phyloP scores from a whole-genome alignment of 306 rosid genomes.

The Mimosa pudica region DNA sequence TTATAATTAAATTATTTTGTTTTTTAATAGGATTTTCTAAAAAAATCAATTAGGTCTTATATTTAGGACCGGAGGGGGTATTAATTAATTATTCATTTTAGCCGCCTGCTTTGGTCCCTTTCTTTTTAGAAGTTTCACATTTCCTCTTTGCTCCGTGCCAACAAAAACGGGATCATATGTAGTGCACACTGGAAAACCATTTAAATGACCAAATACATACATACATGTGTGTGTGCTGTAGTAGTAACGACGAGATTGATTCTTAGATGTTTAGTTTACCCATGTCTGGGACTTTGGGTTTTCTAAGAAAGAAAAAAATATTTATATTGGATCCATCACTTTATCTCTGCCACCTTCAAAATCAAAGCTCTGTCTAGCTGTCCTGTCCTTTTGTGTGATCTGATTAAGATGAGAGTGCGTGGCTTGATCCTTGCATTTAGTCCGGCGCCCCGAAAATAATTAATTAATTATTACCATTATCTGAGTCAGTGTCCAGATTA shows the following conservation, averaged over 20 bases:
- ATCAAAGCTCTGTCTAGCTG: constrained; percentile 42
- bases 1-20: no score
- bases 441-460: constrained; percentile 43
- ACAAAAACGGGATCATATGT: constrained; percentile 3
- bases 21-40: no score
- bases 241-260: constrained; percentile 1
- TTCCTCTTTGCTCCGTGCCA: background rate
- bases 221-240: background rate
- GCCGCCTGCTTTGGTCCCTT: background rate
- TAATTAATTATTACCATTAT: constrained; percentile 20
- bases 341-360: constrained; percentile 36
- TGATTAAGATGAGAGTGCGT: constrained; percentile 39
- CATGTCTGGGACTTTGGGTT: constrained; percentile 29
- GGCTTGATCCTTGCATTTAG: constrained; percentile 38
- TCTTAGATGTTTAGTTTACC: constrained; percentile 21
- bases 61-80: background rate
- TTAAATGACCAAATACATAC: background rate
- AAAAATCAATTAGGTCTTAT: no score
- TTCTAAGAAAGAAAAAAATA: constrained; percentile 8
- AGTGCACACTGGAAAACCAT: constrained; percentile 5
- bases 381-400: constrained; percentile 4
- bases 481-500: constrained; percentile 32
- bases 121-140: background rate
- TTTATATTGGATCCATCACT: constrained; percentile 47
- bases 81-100: background rate